These are phyloP conservation scores for Candida tropicalis DNA, from an alignment of 1,139 yeast species.

Conservation along the genomic window DNA sequence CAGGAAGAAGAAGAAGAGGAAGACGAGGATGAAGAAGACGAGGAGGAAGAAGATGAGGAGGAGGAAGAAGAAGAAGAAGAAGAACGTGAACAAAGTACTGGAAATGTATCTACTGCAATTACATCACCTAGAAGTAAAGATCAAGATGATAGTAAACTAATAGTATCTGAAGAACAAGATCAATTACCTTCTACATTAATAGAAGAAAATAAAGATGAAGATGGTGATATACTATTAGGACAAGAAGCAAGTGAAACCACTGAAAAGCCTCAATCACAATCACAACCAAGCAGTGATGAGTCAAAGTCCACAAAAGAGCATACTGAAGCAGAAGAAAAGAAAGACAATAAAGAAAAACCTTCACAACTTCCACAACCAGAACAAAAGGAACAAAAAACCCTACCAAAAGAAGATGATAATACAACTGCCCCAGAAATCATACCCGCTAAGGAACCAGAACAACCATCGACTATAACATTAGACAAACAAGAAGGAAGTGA, in stretches of 20 bases:
- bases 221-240: slow-evolving; percentile 13
- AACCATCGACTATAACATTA: background rate
- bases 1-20: slow-evolving; percentile 22
- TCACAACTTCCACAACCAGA: background rate
- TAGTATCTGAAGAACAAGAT: slow-evolving; percentile 1
- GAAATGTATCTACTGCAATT: slow-evolving; percentile 14
- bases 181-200: slow-evolving; percentile 12
- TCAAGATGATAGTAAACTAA: slow-evolving; percentile 15
- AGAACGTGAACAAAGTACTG: slow-evolving; percentile 15
- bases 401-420: slow-evolving; percentile 10
- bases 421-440: slow-evolving; percentile 1
- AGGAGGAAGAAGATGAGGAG: slow-evolving; percentile 19
- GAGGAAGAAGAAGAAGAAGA: slow-evolving; percentile 23
- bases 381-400: background rate
- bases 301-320: background rate
- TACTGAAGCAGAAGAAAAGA: slow-evolving; percentile 8
- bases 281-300: slow-evolving; percentile 9
- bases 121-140: slow-evolving; percentile 23
- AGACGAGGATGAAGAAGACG: slow-evolving; percentile 19
- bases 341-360: background rate
- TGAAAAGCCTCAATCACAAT: slow-evolving; percentile 4
- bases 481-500: slow-evolving; percentile 9
- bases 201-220: slow-evolving; percentile 13
- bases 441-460: slow-evolving; percentile 14
- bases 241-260: slow-evolving; percentile 8